Base-by-base conservation (phyloP, 1,139 yeast species). In the Blastobotrys serpentis region DNA sequence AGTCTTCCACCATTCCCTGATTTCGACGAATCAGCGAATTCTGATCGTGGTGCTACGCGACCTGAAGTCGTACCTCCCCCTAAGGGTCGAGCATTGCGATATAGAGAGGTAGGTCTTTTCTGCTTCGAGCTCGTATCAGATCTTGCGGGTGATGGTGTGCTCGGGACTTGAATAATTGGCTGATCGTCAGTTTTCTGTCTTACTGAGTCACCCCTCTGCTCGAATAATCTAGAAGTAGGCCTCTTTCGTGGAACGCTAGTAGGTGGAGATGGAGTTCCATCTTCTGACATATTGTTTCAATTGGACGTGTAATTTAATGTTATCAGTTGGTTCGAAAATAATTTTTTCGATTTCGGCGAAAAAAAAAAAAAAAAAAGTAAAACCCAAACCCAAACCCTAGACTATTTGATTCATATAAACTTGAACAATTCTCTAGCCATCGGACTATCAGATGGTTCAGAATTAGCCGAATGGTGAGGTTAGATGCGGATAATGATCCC, bases 81-180 rank as follows among this genome's bases (percentile, higher is more conserved):
- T 11, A 29, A 11, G 7, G 32, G 32, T 14, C 32, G 32, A 29
- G 32, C 32, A 29, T 13, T 40, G 13, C 45, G 45, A 36, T 33
- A 25, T 13, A 42, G 26, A 2, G 45, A 42, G 21, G 45, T 42
- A 3, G 45, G 45, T 14, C 45, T 25, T 22, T 42, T 42, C 11
- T 42, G 45, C 23, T 36, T 36, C 6, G 40, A 3, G 6, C 7
- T 19, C 8, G 40, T 19, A 18, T n/a, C 22, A n/a, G 40, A 19
- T 19, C 19, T 36, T 13, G 21, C 34, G 16, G 45, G 39, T 11
- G 45, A 42, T n/a, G 45, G 45, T n/a, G 45, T 29, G 16, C 39
- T 25, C 4, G 45, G 45, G 10, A 42, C 45, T 16, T 42, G 38
- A 11, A 42, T 13, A 21, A 42, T 32, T 10, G 45, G 45, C 11